These are phyloP conservation scores for Epithele typhae DNA, from an alignment of 768 basidiomycete species.

Conservation along the genomic window DNA sequence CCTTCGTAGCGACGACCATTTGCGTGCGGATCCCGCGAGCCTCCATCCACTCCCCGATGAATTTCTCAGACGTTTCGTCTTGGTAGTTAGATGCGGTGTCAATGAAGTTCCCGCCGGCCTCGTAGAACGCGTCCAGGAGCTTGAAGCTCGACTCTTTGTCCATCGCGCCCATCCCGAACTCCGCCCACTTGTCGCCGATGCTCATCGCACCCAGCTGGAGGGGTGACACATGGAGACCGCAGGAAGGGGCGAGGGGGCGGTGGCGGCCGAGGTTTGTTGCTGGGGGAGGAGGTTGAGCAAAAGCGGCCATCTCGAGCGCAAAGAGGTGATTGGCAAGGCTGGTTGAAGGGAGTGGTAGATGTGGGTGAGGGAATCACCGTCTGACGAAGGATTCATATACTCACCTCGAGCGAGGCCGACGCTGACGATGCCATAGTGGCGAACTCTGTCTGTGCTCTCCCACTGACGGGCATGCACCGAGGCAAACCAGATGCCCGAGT, in stretches of 20 bases:
- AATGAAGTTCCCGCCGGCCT: too few relatives aligned
- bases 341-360: too few relatives aligned
- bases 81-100: conserved; percentile 33
- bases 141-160: conserved; percentile 32
- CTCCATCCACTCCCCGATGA: conserved; percentile 46
- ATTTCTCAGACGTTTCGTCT: conserved; percentile 30
- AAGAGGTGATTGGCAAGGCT: too few relatives aligned
- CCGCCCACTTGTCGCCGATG: conserved; percentile 33
- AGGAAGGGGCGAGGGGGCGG: conserved; percentile 30
- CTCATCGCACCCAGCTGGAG: conserved; percentile 35
- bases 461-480: too few relatives aligned
- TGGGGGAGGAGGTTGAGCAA: conserved; percentile 11
- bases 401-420: too few relatives aligned
- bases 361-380: too few relatives aligned
- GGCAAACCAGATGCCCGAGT: too few relatives aligned
- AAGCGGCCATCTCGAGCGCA: too few relatives aligned
- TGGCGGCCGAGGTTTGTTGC: conserved; percentile 26
- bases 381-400: too few relatives aligned
- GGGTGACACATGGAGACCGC: conserved; percentile 35
- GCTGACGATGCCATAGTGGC: too few relatives aligned
- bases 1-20: conserved; percentile 41
- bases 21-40: conserved; percentile 36
- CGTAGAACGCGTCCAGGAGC: conserved; percentile 21
- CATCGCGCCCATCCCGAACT: conserved; percentile 28
- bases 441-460: too few relatives aligned